These are phyloP conservation scores for Hyparrhenia diplandra DNA, from an alignment of 176 grass and related monocot genomes.

Conservation along the genomic window DNA sequence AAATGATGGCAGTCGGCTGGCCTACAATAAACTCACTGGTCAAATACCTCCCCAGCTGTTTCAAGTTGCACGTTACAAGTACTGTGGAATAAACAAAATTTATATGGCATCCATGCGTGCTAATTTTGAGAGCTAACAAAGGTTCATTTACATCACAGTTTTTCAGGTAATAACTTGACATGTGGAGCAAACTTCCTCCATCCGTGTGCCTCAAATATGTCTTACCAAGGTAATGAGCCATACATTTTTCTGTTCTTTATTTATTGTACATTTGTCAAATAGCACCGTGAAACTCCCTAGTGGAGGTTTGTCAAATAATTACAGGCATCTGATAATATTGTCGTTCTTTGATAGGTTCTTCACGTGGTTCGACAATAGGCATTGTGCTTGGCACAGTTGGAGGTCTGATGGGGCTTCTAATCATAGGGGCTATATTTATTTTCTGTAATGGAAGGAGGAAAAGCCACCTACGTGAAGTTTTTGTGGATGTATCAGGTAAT, in stretches of 20 bases:
- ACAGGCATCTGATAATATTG: slow-evolving; percentile 1
- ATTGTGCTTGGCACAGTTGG: slow-evolving; percentile 73
- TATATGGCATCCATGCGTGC: background rate
- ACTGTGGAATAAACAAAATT: slow-evolving; percentile 29
- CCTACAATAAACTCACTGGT: slow-evolving; percentile 82
- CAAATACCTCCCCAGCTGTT: slow-evolving; percentile 78
- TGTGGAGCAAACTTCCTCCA: slow-evolving; percentile 72
- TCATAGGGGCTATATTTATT: slow-evolving; percentile 60
- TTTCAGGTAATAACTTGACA: slow-evolving; percentile 84
- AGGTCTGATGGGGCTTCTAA: slow-evolving; percentile 59
- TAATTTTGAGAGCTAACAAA: slow-evolving; percentile 28
- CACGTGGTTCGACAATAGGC: slow-evolving; percentile 63
- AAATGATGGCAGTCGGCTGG: slow-evolving; percentile 60
- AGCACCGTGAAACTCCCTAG: background rate
- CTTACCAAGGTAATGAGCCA: slow-evolving; percentile 61
- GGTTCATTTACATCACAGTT: slow-evolving; percentile 58
- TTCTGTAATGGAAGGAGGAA: slow-evolving; percentile 73
- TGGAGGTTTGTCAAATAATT: slow-evolving; percentile 2
- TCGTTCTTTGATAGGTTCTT: slow-evolving; percentile 48
- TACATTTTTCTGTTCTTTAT: slow-evolving; percentile 13
- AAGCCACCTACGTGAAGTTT: slow-evolving; percentile 52
- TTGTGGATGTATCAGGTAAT: slow-evolving; percentile 95
- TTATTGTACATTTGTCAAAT: slow-evolving; percentile 20
- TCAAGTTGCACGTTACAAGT: slow-evolving; percentile 97
- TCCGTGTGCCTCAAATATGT: slow-evolving; percentile 60